Evolutionary conservation across 2,329 filamentous ascomycete species (phyloP), one percentile per base, ranked within the genome.

Genomic region (Pseudocercospora pini-densiflorae): DNA sequence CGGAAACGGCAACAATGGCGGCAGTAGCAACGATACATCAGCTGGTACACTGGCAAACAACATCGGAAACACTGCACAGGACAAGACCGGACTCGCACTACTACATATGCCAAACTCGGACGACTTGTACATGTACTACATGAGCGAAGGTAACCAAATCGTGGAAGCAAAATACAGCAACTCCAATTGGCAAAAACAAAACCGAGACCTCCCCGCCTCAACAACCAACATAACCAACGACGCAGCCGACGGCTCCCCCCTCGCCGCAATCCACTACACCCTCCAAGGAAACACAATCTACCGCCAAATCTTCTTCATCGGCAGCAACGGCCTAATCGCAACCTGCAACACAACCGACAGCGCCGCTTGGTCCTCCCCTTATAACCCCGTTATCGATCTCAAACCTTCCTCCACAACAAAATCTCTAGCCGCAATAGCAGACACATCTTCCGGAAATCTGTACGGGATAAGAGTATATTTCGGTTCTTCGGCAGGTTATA

Each of bases 401-500:
- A 43, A 57, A 51, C 36, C 57, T 5, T 40, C 24, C 43, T 58
- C 62, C 23, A 55, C 59, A 24, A 65, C 59, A 16, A 64, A 55
- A 16, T 60, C 65, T 2, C 60, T 71, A 10, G 67, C 66, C 21
- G 67, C 69, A 6, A 63, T 63, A 40, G 58, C 31, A 14, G 63
- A 60, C 62, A 36, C 60, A 6, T 40, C 49, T 51, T n/a, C 53
- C 16, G 24, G 51, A 2, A 61, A 16, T 36, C 61, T 70, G 29
- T 58, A 69, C 49, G 70, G 68, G 7, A 65, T 70, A 36, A 54
- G 70, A 5, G 68, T 71, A 0, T 71, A 70, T 64, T 69, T 67
- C 31, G 68, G 65, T 10, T 49, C 33, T 9, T n/a, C n/a, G 14
- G n/a, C 21, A 6, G 66, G 64, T 23, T 53, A 47, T 58, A 64